These are phyloP conservation scores for Globisporangium megalacanthum DNA, from an alignment of 352 stramenopile genomes.

Conservation along the genomic window DNA sequence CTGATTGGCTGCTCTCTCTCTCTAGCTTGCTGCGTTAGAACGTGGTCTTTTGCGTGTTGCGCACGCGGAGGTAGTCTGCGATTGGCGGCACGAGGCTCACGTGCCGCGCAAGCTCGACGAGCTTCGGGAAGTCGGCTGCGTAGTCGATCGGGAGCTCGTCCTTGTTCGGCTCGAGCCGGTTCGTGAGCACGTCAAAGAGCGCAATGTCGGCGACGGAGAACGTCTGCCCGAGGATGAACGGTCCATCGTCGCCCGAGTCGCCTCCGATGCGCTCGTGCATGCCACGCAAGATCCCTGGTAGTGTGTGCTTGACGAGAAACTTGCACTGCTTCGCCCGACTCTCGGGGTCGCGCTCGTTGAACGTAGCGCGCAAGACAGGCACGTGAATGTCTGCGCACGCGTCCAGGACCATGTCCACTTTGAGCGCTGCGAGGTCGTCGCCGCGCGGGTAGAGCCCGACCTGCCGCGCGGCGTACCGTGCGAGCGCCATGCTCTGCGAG, in stretches of 20 bases:
- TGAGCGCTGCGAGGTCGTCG: slow-evolving; percentile 21
- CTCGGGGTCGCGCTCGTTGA: slow-evolving; percentile 22
- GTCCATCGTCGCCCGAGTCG: slow-evolving; percentile 3
- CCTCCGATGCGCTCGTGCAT: slow-evolving; percentile 17
- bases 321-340: slow-evolving; percentile 23
- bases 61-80: slow-evolving; percentile 8
- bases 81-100: slow-evolving; percentile 11
- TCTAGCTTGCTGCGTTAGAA: background rate
- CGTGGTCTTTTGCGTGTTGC: slow-evolving; percentile 5
- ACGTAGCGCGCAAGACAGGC: slow-evolving; percentile 18
- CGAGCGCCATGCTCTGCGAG: slow-evolving; percentile 30
- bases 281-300: slow-evolving; percentile 21
- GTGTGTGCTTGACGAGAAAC: slow-evolving; percentile 21
- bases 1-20: background rate
- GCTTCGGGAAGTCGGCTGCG: slow-evolving; percentile 20
- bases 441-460: slow-evolving; percentile 26
- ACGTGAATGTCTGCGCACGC: slow-evolving; percentile 20
- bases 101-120: slow-evolving; percentile 7
- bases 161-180: slow-evolving; percentile 24
- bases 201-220: slow-evolving; percentile 33
- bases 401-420: slow-evolving; percentile 34
- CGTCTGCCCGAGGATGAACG: slow-evolving; percentile 28
- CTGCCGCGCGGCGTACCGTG: slow-evolving; percentile 35
- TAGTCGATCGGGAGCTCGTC: slow-evolving; percentile 23
- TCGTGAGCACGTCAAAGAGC: slow-evolving; percentile 30